Base-by-base conservation (phyloP, 1,284 basidiomycete genomes). In the Heliocybe sulcata region DNA sequence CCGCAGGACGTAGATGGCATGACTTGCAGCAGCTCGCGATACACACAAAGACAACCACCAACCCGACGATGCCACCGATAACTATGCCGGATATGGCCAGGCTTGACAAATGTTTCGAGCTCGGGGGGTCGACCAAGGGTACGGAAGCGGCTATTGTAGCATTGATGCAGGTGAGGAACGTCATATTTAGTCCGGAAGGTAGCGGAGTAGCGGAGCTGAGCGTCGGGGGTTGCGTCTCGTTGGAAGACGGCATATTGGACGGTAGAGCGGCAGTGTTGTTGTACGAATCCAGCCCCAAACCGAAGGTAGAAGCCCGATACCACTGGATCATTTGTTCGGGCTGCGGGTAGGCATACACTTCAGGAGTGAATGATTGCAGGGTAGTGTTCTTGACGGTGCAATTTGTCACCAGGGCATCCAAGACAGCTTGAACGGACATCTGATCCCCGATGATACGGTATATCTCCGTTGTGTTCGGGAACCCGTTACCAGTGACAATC, bases 321-420 rank as follows among this genome's bases (percentile, higher is more conserved):
- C 62, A 67, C 53, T 67, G 65, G 14, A 67, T 55, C 12, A 64
- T 54, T 54, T 67, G 62, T 50, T 65, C 63, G 0, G 64, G 60
- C 22, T 57, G 55, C 2, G 51, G 47, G n/a, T 49, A 49, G n/a
- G 47, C 22, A 22, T 49, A 49, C 4, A 29, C 27, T 11, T 49
- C 27, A 6, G 47, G 47, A 26, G 4, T 29, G 47, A 49, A 29
- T 6, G n/a, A 25, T 16, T 25, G 53, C 3, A 56, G 54, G 3
- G 57, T 54, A 9, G 58, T 52, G 38, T 61, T 61, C 27, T 51
- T 53, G 14, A 60, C 62, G 23, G 55, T 56, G 52, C 65, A 66
- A 22, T 61, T 57, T 11, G 53, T 35, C 2, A 62, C 58, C 48
- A 66, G 55, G 2, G 58, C 61, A 45, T 58, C 54, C 50, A 61